phyloP scores from a whole-genome alignment of 75 land plant genomes.

The Picea glauca region DNA sequence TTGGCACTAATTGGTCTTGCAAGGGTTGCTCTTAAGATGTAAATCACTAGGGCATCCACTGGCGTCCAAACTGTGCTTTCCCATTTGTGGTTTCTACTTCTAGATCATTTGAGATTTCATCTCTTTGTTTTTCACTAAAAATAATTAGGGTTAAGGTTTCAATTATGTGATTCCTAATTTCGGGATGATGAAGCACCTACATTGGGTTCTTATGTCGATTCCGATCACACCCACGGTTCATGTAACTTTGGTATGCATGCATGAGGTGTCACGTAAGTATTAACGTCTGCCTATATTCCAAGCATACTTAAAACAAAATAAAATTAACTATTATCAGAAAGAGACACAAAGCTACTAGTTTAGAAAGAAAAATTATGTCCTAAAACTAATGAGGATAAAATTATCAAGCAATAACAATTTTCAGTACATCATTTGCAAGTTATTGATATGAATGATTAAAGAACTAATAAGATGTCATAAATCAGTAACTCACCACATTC shows the following conservation, averaged over 20 bases:
- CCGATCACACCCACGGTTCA: too few relatives aligned
- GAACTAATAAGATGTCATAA: background rate
- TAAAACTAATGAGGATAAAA: background rate
- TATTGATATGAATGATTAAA: background rate
- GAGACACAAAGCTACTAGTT: background rate
- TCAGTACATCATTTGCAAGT: background rate
- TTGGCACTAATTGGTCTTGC: too few relatives aligned
- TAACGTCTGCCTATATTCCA: background rate
- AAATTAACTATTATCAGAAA: background rate
- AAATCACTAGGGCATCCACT: too few relatives aligned
- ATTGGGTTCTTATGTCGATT: too few relatives aligned
- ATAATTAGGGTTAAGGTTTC: too few relatives aligned
- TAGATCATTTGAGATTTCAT: too few relatives aligned
- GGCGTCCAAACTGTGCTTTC: too few relatives aligned
- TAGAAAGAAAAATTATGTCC: background rate
- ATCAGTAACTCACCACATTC: constrained; percentile 56
- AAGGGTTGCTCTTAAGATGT: too few relatives aligned
- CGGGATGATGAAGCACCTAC: too few relatives aligned
- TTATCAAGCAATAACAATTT: background rate
- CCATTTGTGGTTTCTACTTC: too few relatives aligned
- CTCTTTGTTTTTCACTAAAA: too few relatives aligned
- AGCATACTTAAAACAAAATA: background rate
- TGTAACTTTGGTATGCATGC: background rate
- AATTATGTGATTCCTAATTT: too few relatives aligned
- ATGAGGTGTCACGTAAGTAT: background rate